phyloP scores from a whole-genome alignment of 768 basidiomycete genomes.

The Strobilomyces confusus region DNA sequence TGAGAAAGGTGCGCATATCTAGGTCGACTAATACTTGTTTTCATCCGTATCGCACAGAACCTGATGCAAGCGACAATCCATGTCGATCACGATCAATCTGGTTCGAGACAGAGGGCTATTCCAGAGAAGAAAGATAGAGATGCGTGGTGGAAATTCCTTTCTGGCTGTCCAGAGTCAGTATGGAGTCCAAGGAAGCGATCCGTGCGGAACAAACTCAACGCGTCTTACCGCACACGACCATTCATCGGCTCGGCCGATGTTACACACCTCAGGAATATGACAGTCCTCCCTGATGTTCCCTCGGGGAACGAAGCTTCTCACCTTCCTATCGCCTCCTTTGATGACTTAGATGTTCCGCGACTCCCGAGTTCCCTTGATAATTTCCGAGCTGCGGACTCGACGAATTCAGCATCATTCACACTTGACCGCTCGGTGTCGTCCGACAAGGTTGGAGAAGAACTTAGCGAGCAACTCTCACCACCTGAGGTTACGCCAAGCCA shows the following conservation, averaged over 20 bases:
- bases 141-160: slow-evolving; percentile 75
- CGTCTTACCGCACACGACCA: slow-evolving; percentile 31
- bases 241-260: slow-evolving; percentile 31
- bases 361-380: neutral
- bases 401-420: neutral
- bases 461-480: slow-evolving; percentile 25
- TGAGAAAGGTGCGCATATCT: slow-evolving; percentile 45
- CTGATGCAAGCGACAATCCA: slow-evolving; percentile 54
- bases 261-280: neutral
- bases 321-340: neutral
- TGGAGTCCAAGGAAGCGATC: slow-evolving; percentile 47
- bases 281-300: neutral
- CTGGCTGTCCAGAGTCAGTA: slow-evolving; percentile 61
- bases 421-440: neutral
- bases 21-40: neutral
- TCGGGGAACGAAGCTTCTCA: slow-evolving; percentile 1
- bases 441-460: neutral
- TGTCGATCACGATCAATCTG: slow-evolving; percentile 8
- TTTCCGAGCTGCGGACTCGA: neutral
- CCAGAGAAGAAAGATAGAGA: slow-evolving; percentile 73
- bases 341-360: neutral
- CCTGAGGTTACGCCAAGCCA: slow-evolving; percentile 59
- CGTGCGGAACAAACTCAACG: slow-evolving; percentile 9
- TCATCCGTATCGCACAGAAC: slow-evolving; percentile 46
- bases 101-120: slow-evolving; percentile 36